Evolutionary conservation across 148 eudicot genomes (phyloP).

Genomic region (Cornus florida): DNA sequence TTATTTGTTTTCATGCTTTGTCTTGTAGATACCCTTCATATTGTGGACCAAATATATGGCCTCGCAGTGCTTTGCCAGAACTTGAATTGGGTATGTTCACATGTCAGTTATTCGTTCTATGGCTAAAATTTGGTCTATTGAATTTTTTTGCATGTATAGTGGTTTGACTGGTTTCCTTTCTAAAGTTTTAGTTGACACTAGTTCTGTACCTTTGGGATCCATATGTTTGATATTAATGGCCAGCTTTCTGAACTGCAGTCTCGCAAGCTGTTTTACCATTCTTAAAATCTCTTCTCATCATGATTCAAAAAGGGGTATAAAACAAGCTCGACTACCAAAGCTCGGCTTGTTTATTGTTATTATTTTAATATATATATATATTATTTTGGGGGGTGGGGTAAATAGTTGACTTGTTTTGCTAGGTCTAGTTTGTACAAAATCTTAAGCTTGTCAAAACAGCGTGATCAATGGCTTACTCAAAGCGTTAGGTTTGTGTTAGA

Average conservation of each 20-base stretch:
- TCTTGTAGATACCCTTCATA: slow-evolving; percentile 81
- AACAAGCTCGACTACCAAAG: no score
- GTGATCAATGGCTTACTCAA: no score
- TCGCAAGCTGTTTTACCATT: neutral
- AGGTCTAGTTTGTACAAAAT: no score
- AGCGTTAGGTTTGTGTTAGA: no score
- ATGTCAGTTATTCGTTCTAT: neutral
- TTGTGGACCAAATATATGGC: slow-evolving; percentile 92
- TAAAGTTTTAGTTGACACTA: neutral
- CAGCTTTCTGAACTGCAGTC: neutral
- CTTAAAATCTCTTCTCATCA: neutral
- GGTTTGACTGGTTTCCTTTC: no score
- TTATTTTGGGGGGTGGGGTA: no score
- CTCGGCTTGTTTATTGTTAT: no score
- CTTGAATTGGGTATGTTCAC: slow-evolving; percentile 74
- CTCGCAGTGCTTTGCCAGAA: slow-evolving; percentile 71
- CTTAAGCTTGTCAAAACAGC: no score
- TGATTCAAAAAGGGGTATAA: neutral
- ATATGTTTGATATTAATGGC: no score
- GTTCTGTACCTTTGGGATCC: neutral
- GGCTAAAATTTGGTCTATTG: neutral
- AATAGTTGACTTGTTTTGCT: no score
- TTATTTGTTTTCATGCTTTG: slow-evolving; percentile 10
- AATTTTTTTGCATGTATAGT: neutral
- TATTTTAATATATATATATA: no score